These are phyloP conservation scores for Sugiyamaella americana DNA, from an alignment of 805 yeast species.

Conservation along the genomic window DNA sequence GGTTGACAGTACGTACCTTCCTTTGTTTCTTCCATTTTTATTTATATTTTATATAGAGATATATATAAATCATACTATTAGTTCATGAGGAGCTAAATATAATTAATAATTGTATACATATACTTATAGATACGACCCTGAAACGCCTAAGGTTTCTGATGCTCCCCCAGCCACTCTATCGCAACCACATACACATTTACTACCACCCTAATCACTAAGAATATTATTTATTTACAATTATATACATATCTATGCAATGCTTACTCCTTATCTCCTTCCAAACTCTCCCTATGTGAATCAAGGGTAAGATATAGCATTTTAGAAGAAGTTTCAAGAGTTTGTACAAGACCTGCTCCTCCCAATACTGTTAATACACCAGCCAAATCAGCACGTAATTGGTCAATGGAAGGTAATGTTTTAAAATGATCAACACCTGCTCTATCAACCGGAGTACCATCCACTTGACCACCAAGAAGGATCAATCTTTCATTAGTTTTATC, in stretches of 20 bases:
- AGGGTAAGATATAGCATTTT: conserved; percentile 67
- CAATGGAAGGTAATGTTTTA: conserved; percentile 67
- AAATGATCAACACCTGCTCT: conserved; percentile 50
- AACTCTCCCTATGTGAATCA: conserved; percentile 52
- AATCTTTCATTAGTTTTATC: conserved; percentile 64
- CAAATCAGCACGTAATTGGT: conserved; percentile 71
- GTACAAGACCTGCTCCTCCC: conserved; percentile 85
- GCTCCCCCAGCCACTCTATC: too few species aligned
- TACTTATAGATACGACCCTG: too few species aligned
- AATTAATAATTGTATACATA: too few species aligned
- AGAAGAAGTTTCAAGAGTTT: conserved; percentile 67
- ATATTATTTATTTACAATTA: conserved; percentile 1
- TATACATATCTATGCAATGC: conserved; percentile 1
- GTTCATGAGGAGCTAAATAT: too few species aligned
- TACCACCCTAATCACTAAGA: not conserved
- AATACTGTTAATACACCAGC: conserved; percentile 75
- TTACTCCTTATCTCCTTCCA: conserved; percentile 24
- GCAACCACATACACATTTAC: too few species aligned
- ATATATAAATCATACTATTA: too few species aligned
- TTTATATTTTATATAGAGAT: too few species aligned
- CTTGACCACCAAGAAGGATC: conserved; percentile 77
- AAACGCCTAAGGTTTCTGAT: too few species aligned
- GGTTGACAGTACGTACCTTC: too few species aligned
- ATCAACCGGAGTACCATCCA: conserved; percentile 56
- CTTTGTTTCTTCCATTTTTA: too few species aligned